Conservation (phyloP, 2,329 filamentous ascomycete species). For the Graphilbum fragrans region DNA sequence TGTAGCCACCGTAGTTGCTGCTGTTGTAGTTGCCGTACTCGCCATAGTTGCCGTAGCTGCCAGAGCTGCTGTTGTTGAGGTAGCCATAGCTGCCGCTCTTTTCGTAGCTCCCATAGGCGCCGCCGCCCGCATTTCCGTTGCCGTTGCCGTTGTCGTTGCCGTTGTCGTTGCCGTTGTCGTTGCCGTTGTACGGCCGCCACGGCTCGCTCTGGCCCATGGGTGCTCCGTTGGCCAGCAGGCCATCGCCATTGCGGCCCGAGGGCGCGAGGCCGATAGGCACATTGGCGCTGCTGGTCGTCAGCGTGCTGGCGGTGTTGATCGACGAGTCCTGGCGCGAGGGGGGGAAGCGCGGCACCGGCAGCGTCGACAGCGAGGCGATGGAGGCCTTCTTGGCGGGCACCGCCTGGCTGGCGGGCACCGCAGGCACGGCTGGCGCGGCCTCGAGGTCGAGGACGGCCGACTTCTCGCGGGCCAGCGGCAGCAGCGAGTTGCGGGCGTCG, state of each 20-base stretch:
- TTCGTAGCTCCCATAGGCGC: conserved; percentile 2
- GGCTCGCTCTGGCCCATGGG: background rate
- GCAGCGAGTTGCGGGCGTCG: conserved; percentile 75
- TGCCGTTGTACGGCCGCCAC: background rate
- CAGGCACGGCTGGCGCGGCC: too few species aligned
- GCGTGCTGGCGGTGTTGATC: background rate
- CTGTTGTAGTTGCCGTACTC: background rate
- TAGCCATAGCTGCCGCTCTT: conserved; percentile 1
- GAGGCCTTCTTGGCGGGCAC: background rate
- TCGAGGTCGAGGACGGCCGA: too few species aligned
- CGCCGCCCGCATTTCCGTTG: background rate
- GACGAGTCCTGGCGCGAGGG: conserved; percentile 1
- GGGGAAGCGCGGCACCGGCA: background rate
- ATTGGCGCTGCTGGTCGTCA: too few species aligned
- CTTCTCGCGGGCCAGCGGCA: conserved; percentile 50
- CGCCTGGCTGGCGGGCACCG: background rate
- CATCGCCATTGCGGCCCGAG: too few species aligned
- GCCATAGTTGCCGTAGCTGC: background rate
- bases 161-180: background rate
- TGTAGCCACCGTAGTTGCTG: background rate
- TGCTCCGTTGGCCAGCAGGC: background rate
- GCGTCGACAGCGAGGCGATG: background rate
- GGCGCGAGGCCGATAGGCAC: background rate
- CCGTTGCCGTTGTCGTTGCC: background rate
- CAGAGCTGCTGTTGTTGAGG: background rate